Evolutionary conservation across 1,284 basidiomycete species (phyloP), one percentile per base, ranked within the genome.

Genomic region (Waitea zeae): DNA sequence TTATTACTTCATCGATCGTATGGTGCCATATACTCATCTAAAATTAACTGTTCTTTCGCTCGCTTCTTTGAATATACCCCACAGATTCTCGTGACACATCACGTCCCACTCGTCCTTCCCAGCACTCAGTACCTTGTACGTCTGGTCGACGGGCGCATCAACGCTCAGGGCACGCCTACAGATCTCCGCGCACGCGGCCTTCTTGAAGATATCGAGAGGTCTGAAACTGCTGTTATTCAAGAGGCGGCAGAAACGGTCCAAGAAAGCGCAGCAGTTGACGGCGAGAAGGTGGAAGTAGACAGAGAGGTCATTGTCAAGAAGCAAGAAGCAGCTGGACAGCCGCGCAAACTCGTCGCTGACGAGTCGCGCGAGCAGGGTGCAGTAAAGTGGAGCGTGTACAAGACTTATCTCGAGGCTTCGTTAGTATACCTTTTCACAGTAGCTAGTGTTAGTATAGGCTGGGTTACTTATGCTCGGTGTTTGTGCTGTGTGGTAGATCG

Each of bases 341-440:
- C 75, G 0, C 56, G 71, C 37, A 77, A 76, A 44, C 56, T 81
- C 5, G 53, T 81, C 7, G 66, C 73, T 39, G 76, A 76, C 35
- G 78, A 82, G 48, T 72, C 76, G 43, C 58, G 83, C 14, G 73
- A 79, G 29, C 61, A 64, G 1, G 83, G 83, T 2, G 67, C 70
- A 34, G 83, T 89, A 22, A 82, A 84, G 47, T 81, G 77, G 76
- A 49, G 53, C 2, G 75, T 86, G 30, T 89, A 89, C 50, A n/a
- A n/a, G 24, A 26, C n/a, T 26, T 26, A n/a, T 26, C n/a, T 26
- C n/a, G 9, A 26, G 7, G 24, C 7, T 26, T n/a, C 24, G 9
- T n/a, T 9, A 26, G n/a, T 26, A n/a, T 26, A n/a, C 24, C 24
- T n/a, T 9, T 26, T n/a, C 24, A 26, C 24, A 9, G n/a, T n/a